Evolutionary conservation across 306 rosid genomes (phyloP), one percentile per base, ranked within the genome.

Genomic region (Ammopiptanthus mongolicus): DNA sequence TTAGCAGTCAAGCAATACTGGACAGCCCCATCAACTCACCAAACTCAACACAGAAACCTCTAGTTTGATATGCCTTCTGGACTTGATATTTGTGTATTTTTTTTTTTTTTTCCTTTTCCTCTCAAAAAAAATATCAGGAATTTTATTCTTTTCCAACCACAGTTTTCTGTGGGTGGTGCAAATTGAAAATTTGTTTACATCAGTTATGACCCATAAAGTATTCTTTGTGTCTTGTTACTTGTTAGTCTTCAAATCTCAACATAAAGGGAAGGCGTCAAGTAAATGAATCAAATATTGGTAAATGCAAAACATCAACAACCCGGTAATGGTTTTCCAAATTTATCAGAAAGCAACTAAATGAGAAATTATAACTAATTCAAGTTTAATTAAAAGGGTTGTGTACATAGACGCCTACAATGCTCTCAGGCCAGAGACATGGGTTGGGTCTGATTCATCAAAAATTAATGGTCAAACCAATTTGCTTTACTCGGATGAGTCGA

Each of bases 1-100:
- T n/a, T 86, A 63, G 99, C 96, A 46, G 83, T 52, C 17, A 96
- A 96, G 74, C 85, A 86, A 73, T 90, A 92, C 48, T 90, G 96
- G 99, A 90, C 97, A 25, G 87, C 96, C 2, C 88, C 89, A 19
- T 52, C 67, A 29, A 79, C 86, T 50, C 65, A 53, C 13, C 57
- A 74, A 58, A 33, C 58, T 63, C 62, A 74, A 61, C 62, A 25
- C 8, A 76, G 58, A 59, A 78, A 65, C 36, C 74, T 83, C 59
- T 63, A 74, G 78, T 79, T 60, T 70, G 51, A 28, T 80, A 15
- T 73, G 50, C 44, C 37, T 62, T 71, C 22, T 65, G 77, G n/a
- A n/a, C n/a, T n/a, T n/a, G n/a, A 25, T 25, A 7, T 37, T 41
- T 12, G 11, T 2, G 13, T 41, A 41, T 41, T 41, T 41, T 7